Evolutionary conservation across 2,329 filamentous ascomycete genomes (phyloP).

Genomic region (Rutstroemia sp.): DNA sequence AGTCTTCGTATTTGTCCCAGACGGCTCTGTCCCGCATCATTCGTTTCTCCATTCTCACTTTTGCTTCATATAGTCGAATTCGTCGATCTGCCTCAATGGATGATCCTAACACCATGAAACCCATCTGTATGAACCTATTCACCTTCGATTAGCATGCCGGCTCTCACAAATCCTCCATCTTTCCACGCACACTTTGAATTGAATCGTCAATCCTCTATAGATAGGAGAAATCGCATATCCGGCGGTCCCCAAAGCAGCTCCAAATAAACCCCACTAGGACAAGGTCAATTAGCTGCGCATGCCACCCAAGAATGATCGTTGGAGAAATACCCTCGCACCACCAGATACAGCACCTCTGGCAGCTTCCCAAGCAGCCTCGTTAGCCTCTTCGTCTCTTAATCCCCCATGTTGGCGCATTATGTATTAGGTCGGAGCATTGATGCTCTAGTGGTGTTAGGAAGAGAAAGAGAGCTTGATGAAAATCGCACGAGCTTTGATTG

Average conservation of each 20-base stretch:
- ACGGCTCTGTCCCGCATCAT: constrained; percentile 56
- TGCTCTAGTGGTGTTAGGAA: not conserved
- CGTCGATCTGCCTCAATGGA: constrained; percentile 69
- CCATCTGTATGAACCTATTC: constrained; percentile 69
- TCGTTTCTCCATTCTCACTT: constrained; percentile 57
- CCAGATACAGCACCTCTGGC: constrained; percentile 58
- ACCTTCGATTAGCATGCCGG: not conserved
- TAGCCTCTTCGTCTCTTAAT: constrained; percentile 58
- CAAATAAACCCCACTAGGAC: constrained; percentile 57
- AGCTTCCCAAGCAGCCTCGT: constrained; percentile 65
- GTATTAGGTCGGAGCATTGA: constrained; percentile 7
- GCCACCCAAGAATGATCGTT: not conserved
- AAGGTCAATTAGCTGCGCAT: constrained; percentile 7
- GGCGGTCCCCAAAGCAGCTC: constrained; percentile 52
- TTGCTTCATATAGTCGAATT: constrained; percentile 59
- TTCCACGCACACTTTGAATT: constrained; percentile 65
- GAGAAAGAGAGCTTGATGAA: not conserved
- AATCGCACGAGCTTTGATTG: constrained; percentile 4
- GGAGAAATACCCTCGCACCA: constrained; percentile 48
- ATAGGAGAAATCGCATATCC: constrained; percentile 61
- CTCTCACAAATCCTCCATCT: not conserved
- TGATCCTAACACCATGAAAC: constrained; percentile 63
- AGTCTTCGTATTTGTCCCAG: constrained; percentile 60
- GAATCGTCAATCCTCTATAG: constrained; percentile 64
- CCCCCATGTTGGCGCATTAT: constrained; percentile 46